Conservation (phyloP, 805 yeast species). For the Yueomyces sp. region DNA sequence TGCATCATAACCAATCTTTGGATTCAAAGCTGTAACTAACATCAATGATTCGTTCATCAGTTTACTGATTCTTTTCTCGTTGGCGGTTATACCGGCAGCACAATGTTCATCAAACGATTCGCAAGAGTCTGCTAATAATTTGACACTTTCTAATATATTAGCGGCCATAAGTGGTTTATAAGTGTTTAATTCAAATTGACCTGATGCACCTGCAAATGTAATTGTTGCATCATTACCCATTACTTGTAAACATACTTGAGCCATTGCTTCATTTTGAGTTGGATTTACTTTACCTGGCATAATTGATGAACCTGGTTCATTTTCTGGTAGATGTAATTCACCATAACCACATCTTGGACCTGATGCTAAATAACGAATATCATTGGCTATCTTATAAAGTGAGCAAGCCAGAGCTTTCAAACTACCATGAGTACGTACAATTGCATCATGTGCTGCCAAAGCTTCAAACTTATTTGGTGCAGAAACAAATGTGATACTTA, state of each 20-base stretch:
- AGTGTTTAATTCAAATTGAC: conserved; percentile 96
- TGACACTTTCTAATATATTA: conserved; percentile 75
- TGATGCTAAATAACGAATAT: conserved; percentile 93
- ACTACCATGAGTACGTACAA: conserved; percentile 96
- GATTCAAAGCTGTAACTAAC: conserved; percentile 97
- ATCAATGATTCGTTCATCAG: conserved; percentile 87
- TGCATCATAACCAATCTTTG: conserved; percentile 95
- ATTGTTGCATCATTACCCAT: conserved; percentile 93
- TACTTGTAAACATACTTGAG: conserved; percentile 96
- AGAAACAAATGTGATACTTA: conserved; percentile 80
- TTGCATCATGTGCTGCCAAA: conserved; percentile 95
- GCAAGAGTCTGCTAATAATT: conserved; percentile 80
- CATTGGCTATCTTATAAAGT: conserved; percentile 92
- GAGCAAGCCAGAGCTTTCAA: conserved; percentile 90
- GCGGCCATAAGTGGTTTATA: conserved; percentile 94
- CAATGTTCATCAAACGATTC: conserved; percentile 88
- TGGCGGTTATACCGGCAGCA: conserved; percentile 88
- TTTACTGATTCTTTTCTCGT: conserved; percentile 74
- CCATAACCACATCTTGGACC: conserved; percentile 99
- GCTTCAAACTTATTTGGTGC: conserved; percentile 99
- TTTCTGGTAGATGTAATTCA: conserved; percentile 88
- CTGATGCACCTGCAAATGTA: conserved; percentile 96
- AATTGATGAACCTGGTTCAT: conserved; percentile 98
- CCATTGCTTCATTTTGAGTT: conserved; percentile 96
- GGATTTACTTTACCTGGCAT: conserved; percentile 99